Evolutionary conservation across 2,329 filamentous ascomycete genomes (phyloP), one percentile per base, ranked within the genome.

Genomic region (Trichophyton benhamiae): DNA sequence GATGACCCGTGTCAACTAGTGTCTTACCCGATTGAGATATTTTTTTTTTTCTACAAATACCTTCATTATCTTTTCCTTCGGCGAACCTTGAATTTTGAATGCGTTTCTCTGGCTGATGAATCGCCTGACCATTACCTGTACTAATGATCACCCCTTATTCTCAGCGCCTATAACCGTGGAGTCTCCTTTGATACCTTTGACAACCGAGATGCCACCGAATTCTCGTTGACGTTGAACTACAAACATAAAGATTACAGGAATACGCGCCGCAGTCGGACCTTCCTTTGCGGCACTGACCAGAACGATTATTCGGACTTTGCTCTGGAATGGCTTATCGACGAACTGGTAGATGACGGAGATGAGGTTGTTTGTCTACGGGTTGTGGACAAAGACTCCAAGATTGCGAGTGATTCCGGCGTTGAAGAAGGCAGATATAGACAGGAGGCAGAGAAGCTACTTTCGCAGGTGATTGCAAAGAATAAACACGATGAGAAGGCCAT

Each of bases 291-390:
- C 20, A 88, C 91, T 17, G 91, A 96, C 74, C 88, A 92, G 69
- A 91, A 96, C 68, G 83, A 89, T 62, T 96, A 96, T 74, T 95
- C 90, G 5, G 89, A 95, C 65, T 94, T 92, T 74, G 91, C 91
- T 15, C 79, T 96, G 17, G 89, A 95, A 73, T 96, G 91, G 91
- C 80, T 96, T 58, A 83, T 96, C 44, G 89, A 95, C 68, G 90
- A 95, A 75, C 80, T 96, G 61, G 89, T 96, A 46, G 91, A 96
- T 68, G 91, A 96, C 69, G 91, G 91, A 17, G 91, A 96, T 71
- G 90, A 96, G 74, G 87, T 96, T 62, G 88, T 96, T 7, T 96
- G 91, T 74, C 82, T 96, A 57, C 83, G 89, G 59, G 91, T 95
- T 1, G 83, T 95, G 49, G 91, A 96, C 70, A 91, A 89, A 70